These are phyloP conservation scores for Pisolithus microcarpus DNA, from an alignment of 768 basidiomycete genomes.

Conservation along the genomic window DNA sequence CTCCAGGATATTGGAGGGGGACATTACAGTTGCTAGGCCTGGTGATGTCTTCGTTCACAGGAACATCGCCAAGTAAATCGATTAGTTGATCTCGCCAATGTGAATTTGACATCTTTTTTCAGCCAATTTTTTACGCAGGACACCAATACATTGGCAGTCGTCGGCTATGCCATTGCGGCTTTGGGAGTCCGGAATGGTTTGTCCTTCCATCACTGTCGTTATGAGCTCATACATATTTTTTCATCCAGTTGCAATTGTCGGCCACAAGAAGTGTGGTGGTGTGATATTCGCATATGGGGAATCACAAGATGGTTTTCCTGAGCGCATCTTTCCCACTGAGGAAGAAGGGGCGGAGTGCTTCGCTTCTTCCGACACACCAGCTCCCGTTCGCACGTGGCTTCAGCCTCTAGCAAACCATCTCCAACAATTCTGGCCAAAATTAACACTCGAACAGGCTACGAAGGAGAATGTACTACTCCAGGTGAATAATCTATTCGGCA, in stretches of 20 bases:
- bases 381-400: conserved; percentile 65
- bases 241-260: conserved; percentile 63
- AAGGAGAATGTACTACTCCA: conserved; percentile 56
- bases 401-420: conserved; percentile 55
- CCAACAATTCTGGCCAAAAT: conserved; percentile 23
- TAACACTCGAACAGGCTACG: conserved; percentile 29
- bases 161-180: conserved; percentile 63
- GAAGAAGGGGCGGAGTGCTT: not conserved
- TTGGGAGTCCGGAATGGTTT: conserved; percentile 70
- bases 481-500: conserved; percentile 40
- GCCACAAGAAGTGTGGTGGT: conserved; percentile 80
- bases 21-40: conserved; percentile 59
- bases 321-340: not conserved
- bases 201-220: conserved; percentile 23
- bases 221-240: conserved; percentile 18
- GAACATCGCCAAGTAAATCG: conserved; percentile 76
- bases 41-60: conserved; percentile 81
- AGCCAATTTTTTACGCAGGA: conserved; percentile 72
- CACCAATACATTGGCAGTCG: conserved; percentile 58
- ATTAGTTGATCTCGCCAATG: not conserved
- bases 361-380: conserved; percentile 21
- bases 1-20: conserved; percentile 77
- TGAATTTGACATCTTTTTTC: not conserved
- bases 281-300: conserved; percentile 35
- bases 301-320: conserved; percentile 2